Conservation (phyloP, 305 asterid species). For the Petunia hybrid region DNA sequence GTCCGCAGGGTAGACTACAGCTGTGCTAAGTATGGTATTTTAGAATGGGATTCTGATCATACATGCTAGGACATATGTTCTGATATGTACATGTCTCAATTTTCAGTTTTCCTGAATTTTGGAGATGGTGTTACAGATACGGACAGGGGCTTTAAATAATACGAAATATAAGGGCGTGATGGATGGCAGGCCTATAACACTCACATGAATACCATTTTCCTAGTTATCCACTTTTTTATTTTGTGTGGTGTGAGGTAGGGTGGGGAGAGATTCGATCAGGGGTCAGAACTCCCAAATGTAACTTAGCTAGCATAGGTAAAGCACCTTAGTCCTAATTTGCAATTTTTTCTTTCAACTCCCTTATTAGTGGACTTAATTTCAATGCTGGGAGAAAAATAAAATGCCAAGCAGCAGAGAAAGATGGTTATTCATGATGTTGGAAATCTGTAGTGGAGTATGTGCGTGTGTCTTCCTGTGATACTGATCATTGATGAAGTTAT, state of each 20-base stretch:
- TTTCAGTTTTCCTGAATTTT: background rate
- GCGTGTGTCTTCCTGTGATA: background rate
- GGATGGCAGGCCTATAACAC: background rate
- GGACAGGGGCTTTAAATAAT: no score
- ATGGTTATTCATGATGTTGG: background rate
- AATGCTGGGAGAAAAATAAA: background rate
- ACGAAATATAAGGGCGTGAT: no score
- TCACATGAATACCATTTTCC: background rate
- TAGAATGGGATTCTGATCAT: background rate
- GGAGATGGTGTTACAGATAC: background rate
- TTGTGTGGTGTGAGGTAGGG: background rate
- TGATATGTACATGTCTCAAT: no score
- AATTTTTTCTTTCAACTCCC: background rate
- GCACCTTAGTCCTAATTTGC: background rate
- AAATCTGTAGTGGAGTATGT: background rate
- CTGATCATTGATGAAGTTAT: background rate
- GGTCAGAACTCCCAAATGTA: background rate
- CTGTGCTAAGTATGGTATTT: background rate
- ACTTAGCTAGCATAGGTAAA: background rate
- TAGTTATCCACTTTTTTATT: background rate
- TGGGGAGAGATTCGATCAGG: background rate
- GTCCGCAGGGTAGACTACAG: background rate
- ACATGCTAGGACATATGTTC: background rate
- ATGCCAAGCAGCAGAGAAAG: background rate
- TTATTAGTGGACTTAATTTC: background rate